Base-by-base conservation (phyloP, 306 rosid genomes). In the Medicago arabica region DNA sequence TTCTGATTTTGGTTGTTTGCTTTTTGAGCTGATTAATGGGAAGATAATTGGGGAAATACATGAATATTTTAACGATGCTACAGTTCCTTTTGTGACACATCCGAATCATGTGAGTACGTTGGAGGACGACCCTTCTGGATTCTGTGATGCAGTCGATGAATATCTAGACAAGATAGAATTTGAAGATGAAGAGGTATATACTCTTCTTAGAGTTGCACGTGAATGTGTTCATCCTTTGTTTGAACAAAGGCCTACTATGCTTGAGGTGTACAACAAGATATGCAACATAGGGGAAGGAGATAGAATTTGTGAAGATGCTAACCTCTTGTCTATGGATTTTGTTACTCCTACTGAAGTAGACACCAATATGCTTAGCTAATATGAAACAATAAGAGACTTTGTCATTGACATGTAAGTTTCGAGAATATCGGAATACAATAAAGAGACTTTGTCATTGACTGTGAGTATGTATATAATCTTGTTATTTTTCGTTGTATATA, bases 1-100 rank as follows among this genome's bases (percentile, higher is more conserved):
- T 0, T 74, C 62, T 43, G 57, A 67, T 60, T 83, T 78, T 55
- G 86, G 86, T 9, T 43, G 11, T 67, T 19, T 78, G 10, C 66
- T 83, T 43, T 69, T 83, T 61, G 81, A 83, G 83, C 13, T 78
- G 15, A 44, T 83, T 31, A 78, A 44, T 3, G 64, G 69, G 7
- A 74, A 61, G n/a, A 40, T n/a, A 49, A 51, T 13, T 40, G 51
- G 19, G 6, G 25, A 67, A 67, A 71, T 58, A 39, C 16, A n/a
- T 54, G 46, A 14, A 19, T 10, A 10, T 25, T 15, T 18, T 28
- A 16, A 23, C 62, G 58, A 66, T 12, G 23, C 6, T 44, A 14
- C 38, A 0, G 62, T 28, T 36, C 70, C 78, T 61, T 31, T 74
- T 61, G 9, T 9, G 16, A 74, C 59, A 10, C n/a, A 59, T 46